Percentiles rank a stretch among this genome's conserved stretches.
These are phyloP conservation scores for Bacidia rubella DNA, from an alignment of 495 filamentous ascomycete genomes.

Conservation along the genomic window DNA sequence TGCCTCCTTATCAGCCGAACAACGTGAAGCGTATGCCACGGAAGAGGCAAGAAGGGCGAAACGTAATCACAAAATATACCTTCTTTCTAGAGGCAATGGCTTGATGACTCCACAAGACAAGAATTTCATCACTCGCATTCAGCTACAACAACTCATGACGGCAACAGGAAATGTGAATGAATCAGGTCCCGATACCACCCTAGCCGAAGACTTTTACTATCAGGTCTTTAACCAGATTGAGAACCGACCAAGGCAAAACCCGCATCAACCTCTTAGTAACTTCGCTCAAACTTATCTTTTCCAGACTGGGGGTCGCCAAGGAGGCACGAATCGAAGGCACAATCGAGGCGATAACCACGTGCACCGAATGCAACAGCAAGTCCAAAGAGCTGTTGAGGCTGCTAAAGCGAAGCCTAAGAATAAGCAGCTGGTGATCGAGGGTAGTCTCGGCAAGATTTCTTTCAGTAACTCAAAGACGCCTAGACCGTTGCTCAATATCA, in stretches of 20 bases:
- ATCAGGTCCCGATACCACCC: conserved; percentile 59
- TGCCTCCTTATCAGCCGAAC: conserved; percentile 60
- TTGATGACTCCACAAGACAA: conserved; percentile 99
- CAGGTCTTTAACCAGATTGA: conserved; percentile 92
- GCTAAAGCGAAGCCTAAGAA: conserved; percentile 96
- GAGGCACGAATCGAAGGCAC: conserved; percentile 51
- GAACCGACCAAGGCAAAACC: conserved; percentile 71
- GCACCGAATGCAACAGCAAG: conserved; percentile 98
- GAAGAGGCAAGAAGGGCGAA: conserved; percentile 94
- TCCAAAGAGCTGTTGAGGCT: conserved; percentile 90
- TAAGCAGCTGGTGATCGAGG: conserved; percentile 94
- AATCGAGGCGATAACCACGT: conserved; percentile 86
- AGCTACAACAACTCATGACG: conserved; percentile 88
- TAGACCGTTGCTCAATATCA: conserved; percentile 86
- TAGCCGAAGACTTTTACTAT: conserved; percentile 95
- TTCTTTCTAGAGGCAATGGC: conserved; percentile 86
- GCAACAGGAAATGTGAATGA: conserved; percentile 79
- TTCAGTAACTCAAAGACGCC: conserved; percentile 98
- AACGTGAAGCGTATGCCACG: conserved; percentile 62
- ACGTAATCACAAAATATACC: conserved; percentile 94
- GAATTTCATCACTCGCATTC: conserved; percentile 96
- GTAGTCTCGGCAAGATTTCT: conserved; percentile 94
- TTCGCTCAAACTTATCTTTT: conserved; percentile 97
- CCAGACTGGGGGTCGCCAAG: conserved; percentile 70
- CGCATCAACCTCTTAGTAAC: conserved; percentile 80